Evolutionary conservation across 192 early-diverging fungal species (phyloP).

Genomic region (Backusella parvicylindrica): DNA sequence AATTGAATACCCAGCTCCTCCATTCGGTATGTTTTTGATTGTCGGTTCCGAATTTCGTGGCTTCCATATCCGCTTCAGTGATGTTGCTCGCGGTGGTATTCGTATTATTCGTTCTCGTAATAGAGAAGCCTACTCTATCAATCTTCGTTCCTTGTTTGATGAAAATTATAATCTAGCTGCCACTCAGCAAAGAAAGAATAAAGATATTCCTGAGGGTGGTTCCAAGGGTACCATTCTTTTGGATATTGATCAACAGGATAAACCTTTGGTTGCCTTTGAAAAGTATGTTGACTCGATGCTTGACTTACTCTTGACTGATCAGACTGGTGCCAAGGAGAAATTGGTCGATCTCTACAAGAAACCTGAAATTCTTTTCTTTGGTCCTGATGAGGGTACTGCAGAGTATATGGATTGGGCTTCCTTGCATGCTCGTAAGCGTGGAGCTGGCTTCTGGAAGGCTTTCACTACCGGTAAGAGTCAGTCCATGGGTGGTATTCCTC

Average conservation of each 20-base stretch:
- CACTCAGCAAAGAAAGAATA: conserved; percentile 99
- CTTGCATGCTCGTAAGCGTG: conserved; percentile 88
- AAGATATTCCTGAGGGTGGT: conserved; percentile 99
- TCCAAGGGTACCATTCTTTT: conserved; percentile 98
- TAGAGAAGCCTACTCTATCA: conserved; percentile 94
- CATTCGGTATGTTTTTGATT: conserved; percentile 95
- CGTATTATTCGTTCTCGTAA: conserved; percentile 97
- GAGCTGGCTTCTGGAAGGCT: conserved; percentile 97
- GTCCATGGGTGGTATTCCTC: conserved; percentile 93
- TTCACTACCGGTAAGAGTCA: conserved; percentile 99
- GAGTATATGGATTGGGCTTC: conserved; percentile 99
- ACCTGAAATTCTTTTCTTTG: conserved; percentile 98
- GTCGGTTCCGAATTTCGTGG: conserved; percentile 98
- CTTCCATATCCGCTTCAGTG: conserved; percentile 97
- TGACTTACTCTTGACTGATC: conserved; percentile 80
- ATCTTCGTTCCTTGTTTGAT: conserved; percentile 93
- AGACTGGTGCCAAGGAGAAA: conserved; percentile 95
- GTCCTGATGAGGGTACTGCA: conserved; percentile 98
- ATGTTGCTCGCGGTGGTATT: conserved; percentile 98
- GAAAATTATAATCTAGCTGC: conserved; percentile 97
- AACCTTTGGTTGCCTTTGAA: conserved; percentile 91
- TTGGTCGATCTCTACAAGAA: conserved; percentile 89
- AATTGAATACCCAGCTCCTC: conserved; percentile 89
- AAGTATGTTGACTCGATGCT: conserved; percentile 97
- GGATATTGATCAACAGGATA: conserved; percentile 92